A percentile compares a stretch with the other conserved stretches of the same genome.
These are phyloP conservation scores for Huntiella decipiens DNA, from an alignment of 2,329 filamentous ascomycete genomes.

Conservation along the genomic window DNA sequence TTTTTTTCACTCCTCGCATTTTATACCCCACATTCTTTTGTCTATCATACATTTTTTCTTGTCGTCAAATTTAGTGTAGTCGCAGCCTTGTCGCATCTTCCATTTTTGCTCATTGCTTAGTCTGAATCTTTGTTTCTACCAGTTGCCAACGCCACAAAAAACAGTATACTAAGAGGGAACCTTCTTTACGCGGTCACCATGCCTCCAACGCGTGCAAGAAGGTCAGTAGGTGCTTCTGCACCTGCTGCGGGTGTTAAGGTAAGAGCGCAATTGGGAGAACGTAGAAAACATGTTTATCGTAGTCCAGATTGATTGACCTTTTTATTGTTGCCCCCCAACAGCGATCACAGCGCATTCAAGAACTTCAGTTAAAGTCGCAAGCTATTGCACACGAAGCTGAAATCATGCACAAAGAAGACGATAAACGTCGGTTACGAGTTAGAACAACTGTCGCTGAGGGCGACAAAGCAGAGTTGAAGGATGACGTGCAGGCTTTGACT, in stretches of 20 bases:
- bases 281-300: background rate
- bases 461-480: slow-evolving; percentile 50
- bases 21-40: background rate
- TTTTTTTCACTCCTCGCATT: background rate
- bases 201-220: slow-evolving; percentile 9
- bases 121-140: background rate
- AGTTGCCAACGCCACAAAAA: background rate
- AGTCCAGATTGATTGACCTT: background rate
- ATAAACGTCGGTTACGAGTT: slow-evolving; percentile 48
- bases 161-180: too few species aligned
- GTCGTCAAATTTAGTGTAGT: background rate
- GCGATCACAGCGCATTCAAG: slow-evolving; percentile 10
- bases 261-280: background rate
- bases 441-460: slow-evolving; percentile 53
- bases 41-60: background rate
- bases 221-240: slow-evolving; percentile 5
- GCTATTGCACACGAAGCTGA: slow-evolving; percentile 49
- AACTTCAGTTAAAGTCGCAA: slow-evolving; percentile 39
- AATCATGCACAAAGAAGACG: slow-evolving; percentile 55
- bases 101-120: too few species aligned
- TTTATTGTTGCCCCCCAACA: background rate
- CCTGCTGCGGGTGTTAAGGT: slow-evolving; percentile 6
- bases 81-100: background rate
- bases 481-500: slow-evolving; percentile 32
- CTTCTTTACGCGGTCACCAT: slow-evolving; percentile 7